Conservation (phyloP, 2,329 filamentous ascomycete species). For the Paradendryphiella salina region DNA sequence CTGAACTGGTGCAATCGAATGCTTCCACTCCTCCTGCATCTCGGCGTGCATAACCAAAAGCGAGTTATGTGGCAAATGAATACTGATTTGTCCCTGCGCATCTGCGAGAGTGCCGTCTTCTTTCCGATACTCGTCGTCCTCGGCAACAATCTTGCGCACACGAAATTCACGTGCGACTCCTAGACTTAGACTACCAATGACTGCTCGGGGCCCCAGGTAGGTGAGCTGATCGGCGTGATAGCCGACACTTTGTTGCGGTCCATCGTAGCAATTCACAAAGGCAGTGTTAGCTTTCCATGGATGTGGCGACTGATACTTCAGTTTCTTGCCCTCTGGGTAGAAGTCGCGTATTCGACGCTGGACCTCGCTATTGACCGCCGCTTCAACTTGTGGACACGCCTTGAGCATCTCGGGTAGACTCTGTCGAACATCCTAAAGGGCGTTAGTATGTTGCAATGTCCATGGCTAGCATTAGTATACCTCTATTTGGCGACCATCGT, state of each 20-base stretch:
- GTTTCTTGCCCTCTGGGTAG: slow-evolving; percentile 71
- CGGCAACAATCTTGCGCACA: slow-evolving; percentile 72
- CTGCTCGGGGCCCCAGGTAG: slow-evolving; percentile 83
- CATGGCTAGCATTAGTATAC: slow-evolving; percentile 42
- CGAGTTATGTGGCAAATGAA: slow-evolving; percentile 93
- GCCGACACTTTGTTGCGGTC: slow-evolving; percentile 78
- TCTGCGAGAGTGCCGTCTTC: slow-evolving; percentile 55
- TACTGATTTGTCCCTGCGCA: slow-evolving; percentile 81
- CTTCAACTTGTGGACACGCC: slow-evolving; percentile 70
- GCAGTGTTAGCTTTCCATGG: slow-evolving; percentile 85
- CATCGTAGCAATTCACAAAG: slow-evolving; percentile 92
- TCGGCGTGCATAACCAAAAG: slow-evolving; percentile 94
- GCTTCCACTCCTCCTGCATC: slow-evolving; percentile 98
- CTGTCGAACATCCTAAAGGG: slow-evolving; percentile 65
- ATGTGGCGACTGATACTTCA: slow-evolving; percentile 73
- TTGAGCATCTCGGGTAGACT: slow-evolving; percentile 73
- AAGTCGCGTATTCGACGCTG: slow-evolving; percentile 66
- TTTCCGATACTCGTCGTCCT: slow-evolving; percentile 53
- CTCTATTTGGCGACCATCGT: slow-evolving; percentile 76
- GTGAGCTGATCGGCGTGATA: slow-evolving; percentile 93
- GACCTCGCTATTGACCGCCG: slow-evolving; percentile 78
- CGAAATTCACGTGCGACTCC: slow-evolving; percentile 94
- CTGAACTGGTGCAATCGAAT: slow-evolving; percentile 73
- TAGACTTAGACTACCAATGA: slow-evolving; percentile 88
- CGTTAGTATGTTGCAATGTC: slow-evolving; percentile 2